A percentile compares a stretch with the other conserved stretches of the same genome.
phyloP scores from a whole-genome alignment of 2,329 filamentous ascomycete genomes.

The Neopestalotiopsis rosae region DNA sequence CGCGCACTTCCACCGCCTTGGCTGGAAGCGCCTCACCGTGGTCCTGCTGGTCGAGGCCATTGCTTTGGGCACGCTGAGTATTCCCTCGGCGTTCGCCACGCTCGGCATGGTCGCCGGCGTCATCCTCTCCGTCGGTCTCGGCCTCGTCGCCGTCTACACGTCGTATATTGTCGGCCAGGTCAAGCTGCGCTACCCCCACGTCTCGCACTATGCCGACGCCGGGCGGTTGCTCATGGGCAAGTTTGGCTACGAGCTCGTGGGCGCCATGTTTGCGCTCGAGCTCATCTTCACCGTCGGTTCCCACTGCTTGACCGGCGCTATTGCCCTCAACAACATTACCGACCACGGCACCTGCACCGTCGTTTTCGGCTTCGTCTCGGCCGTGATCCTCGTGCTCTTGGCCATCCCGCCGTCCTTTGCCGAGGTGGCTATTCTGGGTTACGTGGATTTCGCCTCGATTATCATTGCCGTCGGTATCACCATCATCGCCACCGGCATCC shows the following conservation, averaged over 20 bases:
- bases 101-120: conserved; percentile 60
- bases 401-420: conserved; percentile 63
- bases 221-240: conserved; percentile 59
- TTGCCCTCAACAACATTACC: conserved; percentile 65
- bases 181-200: conserved; percentile 37
- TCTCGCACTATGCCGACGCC: conserved; percentile 55
- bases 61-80: conserved; percentile 57
- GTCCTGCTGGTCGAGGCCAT: conserved; percentile 63
- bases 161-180: conserved; percentile 52
- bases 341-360: conserved; percentile 62
- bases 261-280: conserved; percentile 58
- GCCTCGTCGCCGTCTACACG: conserved; percentile 53
- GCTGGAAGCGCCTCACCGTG: conserved; percentile 62
- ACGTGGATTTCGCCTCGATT: conserved; percentile 65
- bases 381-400: conserved; percentile 58
- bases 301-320: conserved; percentile 65
- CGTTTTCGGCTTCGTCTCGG: conserved; percentile 60
- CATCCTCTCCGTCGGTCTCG: conserved; percentile 47
- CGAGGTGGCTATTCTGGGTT: conserved; percentile 62
- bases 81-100: conserved; percentile 56
- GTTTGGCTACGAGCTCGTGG: conserved; percentile 59
- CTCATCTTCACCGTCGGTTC: conserved; percentile 68
- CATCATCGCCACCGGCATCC: conserved; percentile 62
- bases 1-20: conserved; percentile 57
- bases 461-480: conserved; percentile 61